These are phyloP conservation scores for Pichia cactophila DNA, from an alignment of 1,139 yeast genomes.

Conservation along the genomic window DNA sequence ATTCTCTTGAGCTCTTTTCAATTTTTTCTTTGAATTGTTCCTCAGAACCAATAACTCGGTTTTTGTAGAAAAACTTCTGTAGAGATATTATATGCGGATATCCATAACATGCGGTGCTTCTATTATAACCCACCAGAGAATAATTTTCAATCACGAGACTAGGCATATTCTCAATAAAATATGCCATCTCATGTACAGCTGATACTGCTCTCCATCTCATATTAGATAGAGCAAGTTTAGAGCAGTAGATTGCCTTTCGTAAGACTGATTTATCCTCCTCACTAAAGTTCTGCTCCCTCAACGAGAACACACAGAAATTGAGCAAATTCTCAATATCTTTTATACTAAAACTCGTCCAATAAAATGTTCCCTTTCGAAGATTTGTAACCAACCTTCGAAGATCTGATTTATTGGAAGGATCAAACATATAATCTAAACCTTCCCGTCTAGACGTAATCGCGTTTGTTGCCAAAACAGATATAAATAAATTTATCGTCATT, in stretches of 20 bases:
- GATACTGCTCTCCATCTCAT: constrained; percentile 51
- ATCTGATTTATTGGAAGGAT: constrained; percentile 47
- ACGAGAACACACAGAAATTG: constrained; percentile 40
- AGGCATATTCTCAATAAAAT: constrained; percentile 41
- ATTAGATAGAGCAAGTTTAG: constrained; percentile 43
- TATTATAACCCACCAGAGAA: constrained; percentile 36
- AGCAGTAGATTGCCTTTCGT: constrained; percentile 35
- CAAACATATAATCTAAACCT: constrained; percentile 66
- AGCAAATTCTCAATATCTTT: constrained; percentile 47
- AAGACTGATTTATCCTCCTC: constrained; percentile 35
- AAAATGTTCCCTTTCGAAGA: constrained; percentile 59
- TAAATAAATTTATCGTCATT: constrained; percentile 53
- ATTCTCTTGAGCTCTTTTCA: constrained; percentile 31
- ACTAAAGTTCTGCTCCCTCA: constrained; percentile 34
- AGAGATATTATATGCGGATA: constrained; percentile 50
- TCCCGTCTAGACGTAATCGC: constrained; percentile 65
- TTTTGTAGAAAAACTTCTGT: constrained; percentile 48
- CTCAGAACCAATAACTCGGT: constrained; percentile 35
- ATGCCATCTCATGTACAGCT: constrained; percentile 57
- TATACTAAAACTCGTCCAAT: constrained; percentile 65
- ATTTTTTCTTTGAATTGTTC: constrained; percentile 30
- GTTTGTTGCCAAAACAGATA: constrained; percentile 61
- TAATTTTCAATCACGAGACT: constrained; percentile 33
- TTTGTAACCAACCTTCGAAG: constrained; percentile 51
- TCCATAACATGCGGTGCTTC: constrained; percentile 39